phyloP scores from a whole-genome alignment of 2,329 filamentous ascomycete genomes.

The Arthrocladium fulminans region DNA sequence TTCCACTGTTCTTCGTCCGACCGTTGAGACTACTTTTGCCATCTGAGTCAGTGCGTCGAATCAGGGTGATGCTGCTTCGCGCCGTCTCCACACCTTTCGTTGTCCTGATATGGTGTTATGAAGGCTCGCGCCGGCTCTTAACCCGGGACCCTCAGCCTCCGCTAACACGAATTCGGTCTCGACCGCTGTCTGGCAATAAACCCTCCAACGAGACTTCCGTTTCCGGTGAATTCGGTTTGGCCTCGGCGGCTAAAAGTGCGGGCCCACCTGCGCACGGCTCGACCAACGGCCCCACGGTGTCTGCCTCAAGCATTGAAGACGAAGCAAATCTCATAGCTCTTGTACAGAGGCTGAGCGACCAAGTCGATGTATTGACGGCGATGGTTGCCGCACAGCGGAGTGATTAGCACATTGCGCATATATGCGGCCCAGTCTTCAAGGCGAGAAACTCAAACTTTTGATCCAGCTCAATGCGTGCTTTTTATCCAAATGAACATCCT shows the following conservation, averaged over 20 bases:
- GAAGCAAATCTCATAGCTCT: conserved; percentile 19
- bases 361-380: conserved; percentile 22
- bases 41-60: conserved; percentile 45
- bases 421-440: neutral
- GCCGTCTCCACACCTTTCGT: conserved; percentile 52
- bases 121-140: conserved; percentile 28
- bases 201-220: neutral
- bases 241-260: conserved; percentile 2
- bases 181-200: neutral
- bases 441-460: neutral
- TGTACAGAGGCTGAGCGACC: conserved; percentile 20
- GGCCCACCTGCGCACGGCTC: neutral
- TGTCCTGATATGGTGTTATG: conserved; percentile 49
- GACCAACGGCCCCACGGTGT: neutral
- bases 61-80: conserved; percentile 51
- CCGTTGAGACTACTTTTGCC: conserved; percentile 49
- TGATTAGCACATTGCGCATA: conserved; percentile 12
- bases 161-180: conserved; percentile 7
- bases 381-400: conserved; percentile 22
- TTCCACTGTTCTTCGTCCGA: conserved; percentile 48
- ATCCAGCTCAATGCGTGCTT: too few species aligned
- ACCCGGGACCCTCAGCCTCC: conserved; percentile 20
- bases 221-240: neutral
- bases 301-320: conserved; percentile 17
- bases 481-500: too few species aligned